Conservation (phyloP, 139 green algal genomes). For the Yamagishiella unicocca region DNA sequence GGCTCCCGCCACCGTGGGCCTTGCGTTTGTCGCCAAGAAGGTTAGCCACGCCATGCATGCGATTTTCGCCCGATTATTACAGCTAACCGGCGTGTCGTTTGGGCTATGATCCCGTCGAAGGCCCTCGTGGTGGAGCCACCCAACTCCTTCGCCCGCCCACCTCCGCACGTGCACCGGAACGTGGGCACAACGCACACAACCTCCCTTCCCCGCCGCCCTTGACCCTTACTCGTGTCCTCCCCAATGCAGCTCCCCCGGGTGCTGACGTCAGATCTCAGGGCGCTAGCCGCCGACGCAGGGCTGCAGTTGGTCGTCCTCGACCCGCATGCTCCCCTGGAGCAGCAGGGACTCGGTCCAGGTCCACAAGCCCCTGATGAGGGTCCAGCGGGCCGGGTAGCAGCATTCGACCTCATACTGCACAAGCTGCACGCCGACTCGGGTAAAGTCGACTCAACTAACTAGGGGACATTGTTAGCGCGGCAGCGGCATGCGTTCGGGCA, state of each 20-base stretch:
- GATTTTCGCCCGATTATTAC: neutral
- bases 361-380: neutral
- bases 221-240: too few relatives aligned
- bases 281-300: neutral
- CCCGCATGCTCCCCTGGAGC: neutral
- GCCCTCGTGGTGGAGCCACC: too few relatives aligned
- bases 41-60: neutral
- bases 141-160: too few relatives aligned
- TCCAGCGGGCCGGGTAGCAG: neutral
- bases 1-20: neutral
- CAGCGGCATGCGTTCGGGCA: too few relatives aligned
- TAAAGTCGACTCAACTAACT: too few relatives aligned
- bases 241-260: constrained; percentile 7
- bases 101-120: too few relatives aligned
- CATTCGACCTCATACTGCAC: constrained; percentile 9
- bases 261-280: neutral
- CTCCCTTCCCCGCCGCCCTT: too few relatives aligned
- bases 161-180: too few relatives aligned
- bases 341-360: neutral
- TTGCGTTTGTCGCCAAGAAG: constrained; percentile 29
- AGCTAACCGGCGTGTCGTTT: too few relatives aligned
- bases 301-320: neutral
- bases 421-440: constrained; percentile 29
- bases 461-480: too few relatives aligned
- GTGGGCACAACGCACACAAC: too few relatives aligned